Base-by-base conservation (phyloP, 228 moss, liverwort and hornwort species). In the Sphagnum magellanicum region DNA sequence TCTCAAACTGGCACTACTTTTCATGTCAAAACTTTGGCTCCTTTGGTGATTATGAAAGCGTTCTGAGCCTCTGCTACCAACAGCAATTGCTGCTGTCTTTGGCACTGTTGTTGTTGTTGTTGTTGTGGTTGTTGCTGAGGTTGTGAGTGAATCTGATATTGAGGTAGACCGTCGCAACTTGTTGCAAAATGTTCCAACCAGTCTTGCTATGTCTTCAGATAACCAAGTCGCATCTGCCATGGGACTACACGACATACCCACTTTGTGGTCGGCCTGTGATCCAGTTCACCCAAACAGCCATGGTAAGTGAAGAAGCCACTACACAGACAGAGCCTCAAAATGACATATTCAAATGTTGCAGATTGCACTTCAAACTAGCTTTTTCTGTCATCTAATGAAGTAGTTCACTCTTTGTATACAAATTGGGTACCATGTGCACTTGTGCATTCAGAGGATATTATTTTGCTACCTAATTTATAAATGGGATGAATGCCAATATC, bases 141-240 rank as follows among this genome's bases (percentile, higher is more conserved):
- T 68, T 10, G 78, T 68, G 60, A 67, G 17, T 16, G 77, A 48
- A 9, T 82, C 77, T 50, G 71, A 11, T 60, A 57, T 50, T 58
- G 78, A 66, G 71, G 73, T 73, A 16, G 75, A 74, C 64, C 83
- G 73, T 52, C 86, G 83, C 48, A 86, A 75, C 75, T 83, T 86
- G 78, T 76, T 80, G 67, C 82, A 86, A 53, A 86, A 78, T 60
- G 75, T 70, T 50, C 86, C 86, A 50, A 86, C 73, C 70, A 86
- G 63, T 70, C 70, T 86, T 17, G 80, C 78, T 51, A 86, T 60
- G 63, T 86, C 86, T 64, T 80, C 86, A 48, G 86, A 75, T 51
- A 86, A 62, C 86, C 86, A 80, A 16, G 83, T 71, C 59, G 86
- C 80, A 70, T 86, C 83, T 71, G 74, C 71, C 74, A 83, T 80